Base-by-base conservation (phyloP, 2,329 filamentous ascomycete genomes). In the Ascochyta rabiei region DNA sequence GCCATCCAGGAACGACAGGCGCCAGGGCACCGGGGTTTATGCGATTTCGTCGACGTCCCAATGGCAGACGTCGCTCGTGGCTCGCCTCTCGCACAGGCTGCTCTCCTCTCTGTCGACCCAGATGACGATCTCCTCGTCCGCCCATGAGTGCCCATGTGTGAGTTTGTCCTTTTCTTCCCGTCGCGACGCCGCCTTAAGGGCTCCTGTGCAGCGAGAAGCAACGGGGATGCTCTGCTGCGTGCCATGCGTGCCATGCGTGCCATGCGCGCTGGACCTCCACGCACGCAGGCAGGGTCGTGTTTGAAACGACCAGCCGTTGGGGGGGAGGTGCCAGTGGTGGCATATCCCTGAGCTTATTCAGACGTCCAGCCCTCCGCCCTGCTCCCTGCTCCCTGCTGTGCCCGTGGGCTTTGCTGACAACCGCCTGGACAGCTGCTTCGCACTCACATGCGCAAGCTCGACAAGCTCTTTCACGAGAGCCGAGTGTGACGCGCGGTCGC, bases 401-500 rank as follows among this genome's bases (percentile, higher is more conserved):
- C 56, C 46, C 34, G 45, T 43, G 47, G 46, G 57, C 44, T 50
- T 61, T 64, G 71, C 73, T 75, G 65, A 75, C 69, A 55, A 61
- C 26, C 66, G 64, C 62, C 56, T 56, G 44, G 58, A 62, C 70
- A 75, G 74, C 74, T 70, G 71, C 72, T 68, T 69, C 70, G 57
- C 67, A 70, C 64, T 73, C 72, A 61, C 68, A 72, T 64, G 66
- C 74, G 65, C 71, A 75, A 68, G 67, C 71, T 64, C 71, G 71
- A 70, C 72, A 67, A 57, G 62, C 67, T 70, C 67, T 71, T 61
- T 72, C 72, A 38, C 76, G 75, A 56, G 78, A 80, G 55, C 71
- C 75, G 42, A 77, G 76, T 51, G 68, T 77, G 58, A 78, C 75
- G 51, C 74, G 80, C 56, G 79, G 79, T 37, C 70, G 79, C 56